Conservation (phyloP, 2,329 filamentous ascomycete species). For the Aspergillus sp. region DNA sequence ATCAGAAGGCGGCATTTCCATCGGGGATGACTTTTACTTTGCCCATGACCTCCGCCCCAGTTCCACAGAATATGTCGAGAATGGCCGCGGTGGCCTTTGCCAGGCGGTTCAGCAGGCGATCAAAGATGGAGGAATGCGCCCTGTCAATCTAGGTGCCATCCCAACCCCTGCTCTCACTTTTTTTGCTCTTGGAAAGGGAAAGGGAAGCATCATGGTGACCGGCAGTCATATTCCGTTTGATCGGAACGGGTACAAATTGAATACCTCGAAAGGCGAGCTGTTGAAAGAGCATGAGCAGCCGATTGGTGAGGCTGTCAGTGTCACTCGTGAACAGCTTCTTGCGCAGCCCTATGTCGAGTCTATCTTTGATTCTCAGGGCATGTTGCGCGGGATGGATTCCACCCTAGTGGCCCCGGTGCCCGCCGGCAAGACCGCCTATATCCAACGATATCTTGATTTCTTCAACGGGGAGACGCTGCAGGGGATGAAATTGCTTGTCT, state of each 20-base stretch:
- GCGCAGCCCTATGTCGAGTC: constrained; percentile 21
- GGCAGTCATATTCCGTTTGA: constrained; percentile 32
- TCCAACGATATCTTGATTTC: constrained; percentile 27
- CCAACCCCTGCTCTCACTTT: constrained; percentile 23
- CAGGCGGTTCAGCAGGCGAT: constrained; percentile 20
- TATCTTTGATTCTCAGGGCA: constrained; percentile 23
- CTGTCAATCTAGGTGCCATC: constrained; percentile 28
- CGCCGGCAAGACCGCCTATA: constrained; percentile 20
- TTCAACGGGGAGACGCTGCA: constrained; percentile 23
- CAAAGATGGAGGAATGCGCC: constrained; percentile 19
- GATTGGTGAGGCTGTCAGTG: constrained; percentile 23
- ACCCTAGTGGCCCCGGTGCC: constrained; percentile 9
- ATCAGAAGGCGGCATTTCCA: constrained; percentile 23
- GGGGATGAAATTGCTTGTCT: constrained; percentile 24
- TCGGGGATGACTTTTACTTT: too few species aligned
- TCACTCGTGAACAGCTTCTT: constrained; percentile 19
- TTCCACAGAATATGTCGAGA: constrained; percentile 17
- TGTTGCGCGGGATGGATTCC: constrained; percentile 15
- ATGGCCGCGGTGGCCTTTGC: constrained; percentile 23
- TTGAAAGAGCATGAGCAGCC: constrained; percentile 28
- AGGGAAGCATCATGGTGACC: constrained; percentile 32
- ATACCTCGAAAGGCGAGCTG: constrained; percentile 28
- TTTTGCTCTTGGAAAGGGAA: constrained; percentile 19
- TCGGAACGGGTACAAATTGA: constrained; percentile 31
- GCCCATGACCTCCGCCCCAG: too few species aligned